These are phyloP conservation scores for Mollisiaceae sp. DNA, from an alignment of 2,329 filamentous ascomycete species.

Conservation along the genomic window DNA sequence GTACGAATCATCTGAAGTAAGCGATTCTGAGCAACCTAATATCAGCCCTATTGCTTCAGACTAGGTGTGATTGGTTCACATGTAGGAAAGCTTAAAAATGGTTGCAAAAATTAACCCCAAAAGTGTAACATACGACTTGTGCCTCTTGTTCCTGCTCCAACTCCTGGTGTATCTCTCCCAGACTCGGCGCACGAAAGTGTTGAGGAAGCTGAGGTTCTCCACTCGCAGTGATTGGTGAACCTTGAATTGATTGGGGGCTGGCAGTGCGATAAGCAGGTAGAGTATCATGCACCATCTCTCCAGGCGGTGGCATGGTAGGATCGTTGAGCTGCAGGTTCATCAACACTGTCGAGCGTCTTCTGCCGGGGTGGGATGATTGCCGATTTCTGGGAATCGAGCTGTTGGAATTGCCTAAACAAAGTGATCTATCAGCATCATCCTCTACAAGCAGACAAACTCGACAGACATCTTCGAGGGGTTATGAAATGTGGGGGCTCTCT, in stretches of 20 bases:
- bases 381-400: conserved; percentile 55
- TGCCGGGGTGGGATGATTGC: conserved; percentile 55
- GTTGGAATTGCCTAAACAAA: conserved; percentile 48
- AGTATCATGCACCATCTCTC: conserved; percentile 66
- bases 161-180: conserved; percentile 80
- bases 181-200: conserved; percentile 70
- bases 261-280: conserved; percentile 44
- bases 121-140: conserved; percentile 63
- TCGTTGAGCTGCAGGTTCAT: conserved; percentile 79
- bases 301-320: conserved; percentile 67
- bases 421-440: conserved; percentile 10
- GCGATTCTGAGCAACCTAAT: conserved; percentile 61
- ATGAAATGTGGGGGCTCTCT: conserved; percentile 1
- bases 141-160: conserved; percentile 80
- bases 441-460: neutral
- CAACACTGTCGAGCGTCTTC: conserved; percentile 70
- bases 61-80: too few species aligned
- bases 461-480: neutral
- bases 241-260: conserved; percentile 54
- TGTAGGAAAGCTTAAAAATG: too few species aligned
- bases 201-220: conserved; percentile 67
- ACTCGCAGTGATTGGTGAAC: conserved; percentile 49
- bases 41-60: neutral
- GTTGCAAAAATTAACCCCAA: neutral
- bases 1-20: conserved; percentile 77